A percentile compares a stretch with the other conserved stretches of the same genome.
phyloP scores from a whole-genome alignment of 2,329 filamentous ascomycete genomes.

The Talaromyces sp. region DNA sequence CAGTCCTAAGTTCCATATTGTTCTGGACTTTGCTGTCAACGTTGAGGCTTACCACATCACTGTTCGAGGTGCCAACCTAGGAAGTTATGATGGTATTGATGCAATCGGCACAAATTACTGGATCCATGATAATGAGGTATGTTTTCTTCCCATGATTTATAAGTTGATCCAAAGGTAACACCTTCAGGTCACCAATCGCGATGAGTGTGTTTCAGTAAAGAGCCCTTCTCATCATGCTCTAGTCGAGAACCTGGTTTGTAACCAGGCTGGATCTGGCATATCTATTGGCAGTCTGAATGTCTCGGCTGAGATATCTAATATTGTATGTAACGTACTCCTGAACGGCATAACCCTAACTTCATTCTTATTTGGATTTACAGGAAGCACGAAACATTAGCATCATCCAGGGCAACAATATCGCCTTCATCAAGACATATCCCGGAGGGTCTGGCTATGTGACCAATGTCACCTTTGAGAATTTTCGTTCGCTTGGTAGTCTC shows the following conservation, averaged over 20 bases:
- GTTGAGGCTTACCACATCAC: conserved; percentile 39
- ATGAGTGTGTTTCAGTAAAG: conserved; percentile 40
- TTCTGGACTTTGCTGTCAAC: conserved; percentile 35
- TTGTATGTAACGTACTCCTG: conserved; percentile 20
- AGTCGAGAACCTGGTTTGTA: conserved; percentile 36
- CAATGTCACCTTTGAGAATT: conserved; percentile 33
- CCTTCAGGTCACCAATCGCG: conserved; percentile 33
- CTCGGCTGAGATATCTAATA: conserved; percentile 30
- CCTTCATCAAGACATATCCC: conserved; percentile 41
- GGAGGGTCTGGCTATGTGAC: conserved; percentile 38
- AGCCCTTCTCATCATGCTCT: conserved; percentile 35
- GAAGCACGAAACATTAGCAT: conserved; percentile 35
- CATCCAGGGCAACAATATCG: conserved; percentile 38
- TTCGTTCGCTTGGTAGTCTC: conserved; percentile 25
- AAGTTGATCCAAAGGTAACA: background rate
- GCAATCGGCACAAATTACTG: conserved; percentile 36
- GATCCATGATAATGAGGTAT: conserved; percentile 35
- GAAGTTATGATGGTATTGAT: conserved; percentile 39
- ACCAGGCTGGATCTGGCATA: conserved; percentile 36
- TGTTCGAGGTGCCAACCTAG: conserved; percentile 35
- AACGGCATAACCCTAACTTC: background rate
- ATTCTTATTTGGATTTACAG: conserved; percentile 14
- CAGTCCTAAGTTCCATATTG: conserved; percentile 37
- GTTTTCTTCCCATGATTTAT: background rate
- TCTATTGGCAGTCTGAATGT: conserved; percentile 37